Conservation (phyloP, 129 eudicot species). For the Chrysanthemum seticuspe region DNA sequence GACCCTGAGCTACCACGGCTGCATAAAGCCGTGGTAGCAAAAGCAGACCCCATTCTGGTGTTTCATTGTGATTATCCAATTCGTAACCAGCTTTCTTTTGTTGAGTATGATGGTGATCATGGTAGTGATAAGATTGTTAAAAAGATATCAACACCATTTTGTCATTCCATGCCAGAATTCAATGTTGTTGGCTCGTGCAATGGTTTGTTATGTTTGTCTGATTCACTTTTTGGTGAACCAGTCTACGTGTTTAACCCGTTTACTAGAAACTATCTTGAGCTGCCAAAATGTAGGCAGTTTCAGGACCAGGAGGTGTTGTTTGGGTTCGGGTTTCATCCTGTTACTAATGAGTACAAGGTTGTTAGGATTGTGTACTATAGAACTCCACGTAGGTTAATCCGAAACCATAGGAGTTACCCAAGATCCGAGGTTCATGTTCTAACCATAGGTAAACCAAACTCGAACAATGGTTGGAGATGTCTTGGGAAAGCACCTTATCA, state of each 20-base stretch:
- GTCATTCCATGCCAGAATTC: slow-evolving; percentile 49
- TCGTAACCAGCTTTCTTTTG: slow-evolving; percentile 44
- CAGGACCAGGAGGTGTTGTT: slow-evolving; percentile 42
- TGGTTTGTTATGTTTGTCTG: slow-evolving; percentile 57
- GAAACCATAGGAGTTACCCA: slow-evolving; percentile 36
- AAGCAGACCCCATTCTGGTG: slow-evolving; percentile 35
- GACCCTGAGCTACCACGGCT: slow-evolving; percentile 38
- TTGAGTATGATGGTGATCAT: slow-evolving; percentile 22
- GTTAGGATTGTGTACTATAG: slow-evolving; percentile 44
- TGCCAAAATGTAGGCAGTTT: slow-evolving; percentile 38
- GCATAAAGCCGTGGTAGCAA: slow-evolving; percentile 27
- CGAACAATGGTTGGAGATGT: slow-evolving; percentile 42
- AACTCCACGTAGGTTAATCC: slow-evolving; percentile 20
- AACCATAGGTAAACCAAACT: slow-evolving; percentile 26
- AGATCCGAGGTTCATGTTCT: slow-evolving; percentile 40
- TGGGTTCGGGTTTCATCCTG: slow-evolving; percentile 39
- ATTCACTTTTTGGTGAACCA: slow-evolving; percentile 42
- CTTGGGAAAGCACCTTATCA: slow-evolving; percentile 48
- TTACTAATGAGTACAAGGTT: slow-evolving; percentile 36
- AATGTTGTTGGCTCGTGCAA: slow-evolving; percentile 54
- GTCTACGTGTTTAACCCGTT: slow-evolving; percentile 62
- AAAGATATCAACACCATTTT: slow-evolving; percentile 50
- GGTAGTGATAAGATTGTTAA: slow-evolving; percentile 23
- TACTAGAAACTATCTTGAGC: slow-evolving; percentile 36
- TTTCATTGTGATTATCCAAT: slow-evolving; percentile 55